These are phyloP conservation scores for Sodiomyces alkalinus DNA, from an alignment of 2,329 filamentous ascomycete species.

Conservation along the genomic window DNA sequence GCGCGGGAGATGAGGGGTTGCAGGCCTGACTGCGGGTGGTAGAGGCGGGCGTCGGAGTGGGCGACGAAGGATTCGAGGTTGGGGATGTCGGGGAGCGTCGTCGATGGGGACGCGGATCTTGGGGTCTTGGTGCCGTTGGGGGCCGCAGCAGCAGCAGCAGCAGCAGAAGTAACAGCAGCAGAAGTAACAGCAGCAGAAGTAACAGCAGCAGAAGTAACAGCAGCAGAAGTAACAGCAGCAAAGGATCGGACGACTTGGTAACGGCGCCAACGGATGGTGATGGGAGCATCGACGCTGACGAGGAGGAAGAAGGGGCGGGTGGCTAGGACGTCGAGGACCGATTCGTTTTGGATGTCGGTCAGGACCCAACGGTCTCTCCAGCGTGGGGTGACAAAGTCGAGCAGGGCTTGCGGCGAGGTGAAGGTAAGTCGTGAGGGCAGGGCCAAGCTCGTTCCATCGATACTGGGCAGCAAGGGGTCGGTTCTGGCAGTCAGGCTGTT, in stretches of 20 bases:
- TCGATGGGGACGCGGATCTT: background rate
- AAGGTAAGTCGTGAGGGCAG: slow-evolving; percentile 27
- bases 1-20: slow-evolving; percentile 69
- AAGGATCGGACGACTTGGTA: slow-evolving; percentile 37
- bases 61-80: slow-evolving; percentile 40
- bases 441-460: background rate
- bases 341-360: slow-evolving; percentile 63
- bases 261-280: slow-evolving; percentile 70
- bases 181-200: slow-evolving; percentile 1
- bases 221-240: slow-evolving; percentile 6
- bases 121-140: too few species aligned
- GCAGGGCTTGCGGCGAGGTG: slow-evolving; percentile 46
- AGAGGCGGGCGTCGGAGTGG: slow-evolving; percentile 60
- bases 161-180: too few species aligned
- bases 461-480: background rate
- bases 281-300: slow-evolving; percentile 78
- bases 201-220: too few species aligned
- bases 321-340: slow-evolving; percentile 57
- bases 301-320: slow-evolving; percentile 86
- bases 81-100: slow-evolving; percentile 9
- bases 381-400: slow-evolving; percentile 72
- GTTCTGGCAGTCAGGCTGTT: too few species aligned
- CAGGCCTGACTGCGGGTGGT: slow-evolving; percentile 47
- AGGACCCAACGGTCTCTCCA: slow-evolving; percentile 82
- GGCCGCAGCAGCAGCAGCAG: too few species aligned